A percentile compares a stretch with the other conserved stretches of the same genome.
Evolutionary conservation across 108 stramenopile species (phyloP).

Genomic region (Pseudonitzschia multistriata): DNA sequence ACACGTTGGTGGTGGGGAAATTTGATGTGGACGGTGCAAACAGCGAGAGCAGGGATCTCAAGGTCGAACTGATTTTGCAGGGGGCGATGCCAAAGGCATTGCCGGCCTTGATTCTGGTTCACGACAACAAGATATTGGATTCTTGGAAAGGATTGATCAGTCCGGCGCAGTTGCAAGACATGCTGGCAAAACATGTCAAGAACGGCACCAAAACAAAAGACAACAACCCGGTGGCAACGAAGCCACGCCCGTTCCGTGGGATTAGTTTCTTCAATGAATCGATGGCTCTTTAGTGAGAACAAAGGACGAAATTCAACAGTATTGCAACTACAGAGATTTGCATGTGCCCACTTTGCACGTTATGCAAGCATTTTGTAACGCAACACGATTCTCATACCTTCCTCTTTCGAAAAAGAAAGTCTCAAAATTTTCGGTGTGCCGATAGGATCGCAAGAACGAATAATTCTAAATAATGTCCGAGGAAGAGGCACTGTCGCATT

Average conservation of each 20-base stretch:
- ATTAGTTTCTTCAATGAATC: not conserved
- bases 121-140: constrained; percentile 25
- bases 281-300: not conserved
- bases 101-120: constrained; percentile 53
- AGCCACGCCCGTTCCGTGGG: not conserved
- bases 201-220: not conserved
- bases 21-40: constrained; percentile 53
- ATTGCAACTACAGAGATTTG: no score
- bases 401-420: no score
- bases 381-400: no score
- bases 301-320: no score
- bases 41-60: constrained; percentile 35
- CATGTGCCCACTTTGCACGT: no score
- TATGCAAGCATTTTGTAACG: no score
- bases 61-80: constrained; percentile 61
- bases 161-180: constrained; percentile 37
- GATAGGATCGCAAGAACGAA: no score
- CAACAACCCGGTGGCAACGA: not conserved
- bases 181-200: constrained; percentile 49
- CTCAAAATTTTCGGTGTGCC: no score
- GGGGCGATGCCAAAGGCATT: constrained; percentile 53
- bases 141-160: constrained; percentile 51
- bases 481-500: no score
- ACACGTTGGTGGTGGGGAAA: constrained; percentile 46
- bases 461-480: no score